Evolutionary conservation across 164 flowering plant genomes (phyloP).

Genomic region (Cinnamomum chago): DNA sequence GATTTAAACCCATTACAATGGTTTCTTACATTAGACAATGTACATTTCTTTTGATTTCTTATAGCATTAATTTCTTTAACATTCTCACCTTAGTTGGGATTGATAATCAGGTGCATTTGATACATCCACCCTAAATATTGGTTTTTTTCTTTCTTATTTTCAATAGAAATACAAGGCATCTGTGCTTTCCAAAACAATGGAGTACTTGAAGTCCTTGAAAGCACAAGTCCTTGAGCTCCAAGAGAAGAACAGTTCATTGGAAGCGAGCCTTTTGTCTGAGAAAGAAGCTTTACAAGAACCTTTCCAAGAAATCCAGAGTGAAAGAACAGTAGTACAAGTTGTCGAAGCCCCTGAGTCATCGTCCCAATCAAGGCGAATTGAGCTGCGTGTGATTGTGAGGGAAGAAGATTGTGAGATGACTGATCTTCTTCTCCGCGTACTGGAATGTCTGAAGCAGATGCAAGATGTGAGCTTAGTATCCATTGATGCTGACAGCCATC

Average conservation of each 20-base stretch:
- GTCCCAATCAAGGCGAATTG: slow-evolving; percentile 32
- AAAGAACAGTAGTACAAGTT: slow-evolving; percentile 31
- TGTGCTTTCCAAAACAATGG: slow-evolving; percentile 46
- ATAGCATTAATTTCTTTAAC: too few relatives aligned
- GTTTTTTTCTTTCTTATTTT: not conserved
- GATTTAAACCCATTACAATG: too few relatives aligned
- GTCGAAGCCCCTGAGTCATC: slow-evolving; percentile 22
- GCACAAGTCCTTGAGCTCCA: slow-evolving; percentile 48
- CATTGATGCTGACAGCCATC: slow-evolving; percentile 37
- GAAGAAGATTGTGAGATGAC: slow-evolving; percentile 27
- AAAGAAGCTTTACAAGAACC: slow-evolving; percentile 12
- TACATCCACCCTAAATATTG: not conserved
- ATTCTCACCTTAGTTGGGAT: not conserved
- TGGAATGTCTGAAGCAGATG: slow-evolving; percentile 50
- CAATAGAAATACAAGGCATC: slow-evolving; percentile 78
- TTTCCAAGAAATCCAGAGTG: slow-evolving; percentile 5
- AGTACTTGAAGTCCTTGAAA: slow-evolving; percentile 43
- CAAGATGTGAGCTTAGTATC: slow-evolving; percentile 36
- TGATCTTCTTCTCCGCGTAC: slow-evolving; percentile 35
- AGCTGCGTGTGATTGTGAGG: slow-evolving; percentile 38
- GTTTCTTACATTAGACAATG: too few relatives aligned
- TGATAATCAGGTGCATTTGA: not conserved
- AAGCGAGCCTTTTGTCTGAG: slow-evolving; percentile 25
- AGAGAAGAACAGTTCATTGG: slow-evolving; percentile 39
- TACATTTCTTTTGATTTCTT: not conserved